Conservation (phyloP, 495 filamentous ascomycete species). For the Chaetomium tenue region DNA sequence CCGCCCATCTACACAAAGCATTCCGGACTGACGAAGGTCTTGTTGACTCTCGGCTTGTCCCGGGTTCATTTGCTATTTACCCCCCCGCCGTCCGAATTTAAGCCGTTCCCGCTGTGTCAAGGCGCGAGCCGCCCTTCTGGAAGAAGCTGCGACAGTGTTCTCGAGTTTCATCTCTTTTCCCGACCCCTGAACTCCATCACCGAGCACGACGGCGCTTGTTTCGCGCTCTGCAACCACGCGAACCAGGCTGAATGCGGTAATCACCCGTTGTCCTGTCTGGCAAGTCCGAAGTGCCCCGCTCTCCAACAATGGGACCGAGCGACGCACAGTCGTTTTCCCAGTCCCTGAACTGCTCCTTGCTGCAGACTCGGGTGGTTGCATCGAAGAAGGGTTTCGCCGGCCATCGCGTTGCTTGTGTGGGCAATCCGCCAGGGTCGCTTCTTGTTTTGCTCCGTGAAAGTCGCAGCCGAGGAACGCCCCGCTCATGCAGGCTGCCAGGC, state of each 20-base stretch:
- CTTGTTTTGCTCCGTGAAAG: constrained; percentile 6
- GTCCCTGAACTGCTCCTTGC: neutral
- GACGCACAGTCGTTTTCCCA: neutral
- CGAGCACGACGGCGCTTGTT: constrained; percentile 31
- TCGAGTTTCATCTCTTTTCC: constrained; percentile 32
- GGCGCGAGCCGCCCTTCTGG: constrained; percentile 27
- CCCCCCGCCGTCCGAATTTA: constrained; percentile 13
- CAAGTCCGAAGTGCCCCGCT: constrained; percentile 13
- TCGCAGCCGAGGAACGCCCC: constrained; percentile 4
- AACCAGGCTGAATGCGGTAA: constrained; percentile 19
- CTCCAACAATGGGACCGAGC: constrained; percentile 6
- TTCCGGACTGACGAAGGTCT: neutral
- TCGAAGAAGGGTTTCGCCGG: neutral
- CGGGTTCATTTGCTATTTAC: constrained; percentile 1
- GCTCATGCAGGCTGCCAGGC: constrained; percentile 21
- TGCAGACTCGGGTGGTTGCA: constrained; percentile 4
- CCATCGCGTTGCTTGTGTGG: neutral
- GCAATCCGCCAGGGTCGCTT: constrained; percentile 2
- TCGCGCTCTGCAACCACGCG: constrained; percentile 27
- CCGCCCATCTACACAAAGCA: too few species aligned
- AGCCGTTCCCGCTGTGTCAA: constrained; percentile 15
- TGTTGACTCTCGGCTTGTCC: neutral
- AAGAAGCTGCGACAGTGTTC: constrained; percentile 31
- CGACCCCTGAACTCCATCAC: constrained; percentile 21
- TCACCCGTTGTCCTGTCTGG: constrained; percentile 13